Percentiles rank a stretch among this genome's conserved stretches.
Conservation (phyloP, 202 grass and related monocot species). For the Elaeis oleifera region DNA sequence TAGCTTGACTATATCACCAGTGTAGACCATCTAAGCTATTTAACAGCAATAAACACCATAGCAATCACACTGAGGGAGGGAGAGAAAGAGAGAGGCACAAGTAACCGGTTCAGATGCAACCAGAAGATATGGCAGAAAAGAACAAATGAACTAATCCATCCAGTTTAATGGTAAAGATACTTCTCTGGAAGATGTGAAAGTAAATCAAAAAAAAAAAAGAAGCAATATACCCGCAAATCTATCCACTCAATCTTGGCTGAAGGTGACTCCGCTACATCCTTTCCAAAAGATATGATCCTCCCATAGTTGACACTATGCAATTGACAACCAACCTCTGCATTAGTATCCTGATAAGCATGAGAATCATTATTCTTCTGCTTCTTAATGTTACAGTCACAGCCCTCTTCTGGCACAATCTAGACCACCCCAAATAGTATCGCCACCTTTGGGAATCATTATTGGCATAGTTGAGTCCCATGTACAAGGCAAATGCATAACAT, state of each 20-base stretch:
- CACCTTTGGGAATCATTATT: conserved; percentile 89
- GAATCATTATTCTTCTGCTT: conserved; percentile 50
- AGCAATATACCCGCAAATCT: conserved; percentile 74
- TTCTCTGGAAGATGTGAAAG: too few species aligned
- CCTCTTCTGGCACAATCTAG: conserved; percentile 77
- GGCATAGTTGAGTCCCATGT: conserved; percentile 99
- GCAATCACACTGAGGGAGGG: too few species aligned
- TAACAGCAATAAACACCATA: too few species aligned
- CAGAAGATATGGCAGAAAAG: too few species aligned
- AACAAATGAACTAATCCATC: too few species aligned
- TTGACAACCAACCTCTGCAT: conserved; percentile 23
- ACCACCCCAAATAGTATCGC: conserved; percentile 90
- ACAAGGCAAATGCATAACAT: conserved; percentile 80
- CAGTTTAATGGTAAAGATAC: too few species aligned
- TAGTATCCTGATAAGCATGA: conserved; percentile 37
- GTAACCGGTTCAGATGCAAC: too few species aligned
- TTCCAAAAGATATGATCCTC: conserved; percentile 83
- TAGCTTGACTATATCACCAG: too few species aligned
- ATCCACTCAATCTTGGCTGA: conserved; percentile 49
- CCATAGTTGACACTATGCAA: conserved; percentile 60
- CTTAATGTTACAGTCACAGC: conserved; percentile 51
- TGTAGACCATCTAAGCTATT: too few species aligned
- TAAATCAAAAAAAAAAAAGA: background rate
- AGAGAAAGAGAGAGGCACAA: too few species aligned
- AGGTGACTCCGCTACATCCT: conserved; percentile 62